Percentiles rank a stretch among this genome's conserved stretches.
These are phyloP conservation scores for Tripterygium wilfordii DNA, from an alignment of 177 flowering plant species.

Conservation along the genomic window DNA sequence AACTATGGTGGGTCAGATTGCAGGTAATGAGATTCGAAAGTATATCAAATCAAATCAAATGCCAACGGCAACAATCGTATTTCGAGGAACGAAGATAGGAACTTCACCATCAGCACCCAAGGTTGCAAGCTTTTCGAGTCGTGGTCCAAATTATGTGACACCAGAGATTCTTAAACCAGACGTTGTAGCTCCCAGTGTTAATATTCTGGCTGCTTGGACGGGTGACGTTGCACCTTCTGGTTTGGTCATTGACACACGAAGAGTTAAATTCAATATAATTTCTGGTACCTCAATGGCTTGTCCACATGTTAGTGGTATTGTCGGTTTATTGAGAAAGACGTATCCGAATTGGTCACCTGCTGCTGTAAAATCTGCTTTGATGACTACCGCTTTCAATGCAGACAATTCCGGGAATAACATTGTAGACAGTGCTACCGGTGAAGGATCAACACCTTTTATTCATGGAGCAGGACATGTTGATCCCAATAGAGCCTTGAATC, in stretches of 20 bases:
- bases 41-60: conserved; percentile 28
- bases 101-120: conserved; percentile 60
- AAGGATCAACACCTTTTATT: conserved; percentile 62
- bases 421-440: conserved; percentile 65
- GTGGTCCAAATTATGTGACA: conserved; percentile 73
- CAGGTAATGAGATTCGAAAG: conserved; percentile 47
- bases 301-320: conserved; percentile 87
- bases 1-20: conserved; percentile 65
- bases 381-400: conserved; percentile 67
- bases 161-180: conserved; percentile 92
- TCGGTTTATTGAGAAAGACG: conserved; percentile 70
- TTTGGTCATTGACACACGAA: conserved; percentile 66
- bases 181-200: conserved; percentile 88
- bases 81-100: conserved; percentile 70
- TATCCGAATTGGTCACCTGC: conserved; percentile 75
- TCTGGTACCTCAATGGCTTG: conserved; percentile 97
- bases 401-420: conserved; percentile 55
- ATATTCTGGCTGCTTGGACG: conserved; percentile 92
- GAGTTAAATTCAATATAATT: conserved; percentile 73
- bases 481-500: conserved; percentile 76
- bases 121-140: conserved; percentile 85
- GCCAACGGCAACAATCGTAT: conserved; percentile 60
- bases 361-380: conserved; percentile 80
- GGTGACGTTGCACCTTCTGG: conserved; percentile 63
- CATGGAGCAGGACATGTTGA: conserved; percentile 90